Evolutionary conservation across 257 asterid species (phyloP).

Genomic region (Anisodus acutangulus): DNA sequence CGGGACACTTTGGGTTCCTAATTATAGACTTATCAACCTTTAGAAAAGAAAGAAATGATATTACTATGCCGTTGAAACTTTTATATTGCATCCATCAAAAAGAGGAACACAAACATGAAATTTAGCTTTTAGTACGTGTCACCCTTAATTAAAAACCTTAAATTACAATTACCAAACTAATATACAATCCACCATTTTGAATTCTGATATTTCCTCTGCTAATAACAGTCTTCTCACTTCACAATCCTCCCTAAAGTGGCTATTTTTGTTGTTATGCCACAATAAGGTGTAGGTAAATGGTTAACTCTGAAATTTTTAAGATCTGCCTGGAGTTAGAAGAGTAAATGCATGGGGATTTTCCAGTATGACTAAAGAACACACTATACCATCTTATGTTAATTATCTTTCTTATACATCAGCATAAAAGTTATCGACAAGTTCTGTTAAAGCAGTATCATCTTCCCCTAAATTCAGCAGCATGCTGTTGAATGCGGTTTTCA

Average conservation of each 20-base stretch:
- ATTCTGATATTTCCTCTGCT: background rate
- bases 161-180: background rate
- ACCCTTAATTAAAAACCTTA: background rate
- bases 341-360: background rate
- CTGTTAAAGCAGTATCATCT: slow-evolving; percentile 27
- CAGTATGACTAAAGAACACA: background rate
- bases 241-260: background rate
- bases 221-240: background rate
- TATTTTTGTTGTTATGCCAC: background rate
- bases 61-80: background rate
- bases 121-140: background rate
- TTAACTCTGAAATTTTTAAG: no score
- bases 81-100: background rate
- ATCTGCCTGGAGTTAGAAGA: background rate
- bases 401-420: slow-evolving; percentile 25
- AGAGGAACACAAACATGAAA: background rate
- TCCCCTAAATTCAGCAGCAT: slow-evolving; percentile 42
- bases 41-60: background rate
- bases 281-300: no score
- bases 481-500: slow-evolving; percentile 42
- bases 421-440: slow-evolving; percentile 36
- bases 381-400: background rate
- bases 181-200: background rate
- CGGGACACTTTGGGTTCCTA: no score
- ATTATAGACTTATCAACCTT: no score